Percentiles rank a stretch among this genome's conserved stretches.
Evolutionary conservation across 305 asterid genomes (phyloP).

Genomic region (Rubia tinctorum): DNA sequence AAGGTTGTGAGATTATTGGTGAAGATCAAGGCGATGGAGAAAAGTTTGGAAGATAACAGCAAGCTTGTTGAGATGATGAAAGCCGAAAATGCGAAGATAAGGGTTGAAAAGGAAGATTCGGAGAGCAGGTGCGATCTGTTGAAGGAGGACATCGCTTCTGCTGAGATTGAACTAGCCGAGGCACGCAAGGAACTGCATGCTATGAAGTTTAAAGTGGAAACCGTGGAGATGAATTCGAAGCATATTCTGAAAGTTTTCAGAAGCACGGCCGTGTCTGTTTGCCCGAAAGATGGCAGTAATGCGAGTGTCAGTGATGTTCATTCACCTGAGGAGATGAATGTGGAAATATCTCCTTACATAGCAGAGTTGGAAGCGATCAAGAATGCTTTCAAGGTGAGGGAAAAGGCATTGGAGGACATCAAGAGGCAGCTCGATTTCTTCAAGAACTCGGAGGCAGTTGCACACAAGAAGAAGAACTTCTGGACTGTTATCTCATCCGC

Average conservation of each 20-base stretch:
- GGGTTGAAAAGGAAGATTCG: constrained; percentile 37
- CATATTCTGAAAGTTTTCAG: constrained; percentile 52
- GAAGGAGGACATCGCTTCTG: constrained; percentile 40
- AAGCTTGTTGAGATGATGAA: constrained; percentile 30
- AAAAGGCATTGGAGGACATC: constrained; percentile 49
- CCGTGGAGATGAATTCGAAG: constrained; percentile 34
- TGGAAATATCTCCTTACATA: constrained; percentile 28
- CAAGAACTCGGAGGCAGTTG: constrained; percentile 44
- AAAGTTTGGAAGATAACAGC: constrained; percentile 25
- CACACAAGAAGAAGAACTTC: constrained; percentile 65
- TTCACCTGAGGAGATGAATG: constrained; percentile 18
- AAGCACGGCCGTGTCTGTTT: constrained; percentile 39
- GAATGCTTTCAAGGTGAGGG: constrained; percentile 52
- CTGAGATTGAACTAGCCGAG: constrained; percentile 28
- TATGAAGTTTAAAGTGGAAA: constrained; percentile 39
- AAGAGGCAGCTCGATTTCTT: constrained; percentile 46
- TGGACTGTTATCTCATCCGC: constrained; percentile 70
- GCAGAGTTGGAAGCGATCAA: constrained; percentile 52
- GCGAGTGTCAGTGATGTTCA: constrained; percentile 3
- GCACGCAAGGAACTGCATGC: constrained; percentile 33
- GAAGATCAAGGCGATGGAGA: constrained; percentile 41
- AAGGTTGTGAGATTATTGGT: constrained; percentile 30
- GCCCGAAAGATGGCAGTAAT: constrained; percentile 31
- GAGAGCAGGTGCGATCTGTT: constrained; percentile 33
- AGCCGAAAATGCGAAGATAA: constrained; percentile 35